Evolutionary conservation across 176 grass and related monocot species (phyloP).

Genomic region (Dactylis glomerata): DNA sequence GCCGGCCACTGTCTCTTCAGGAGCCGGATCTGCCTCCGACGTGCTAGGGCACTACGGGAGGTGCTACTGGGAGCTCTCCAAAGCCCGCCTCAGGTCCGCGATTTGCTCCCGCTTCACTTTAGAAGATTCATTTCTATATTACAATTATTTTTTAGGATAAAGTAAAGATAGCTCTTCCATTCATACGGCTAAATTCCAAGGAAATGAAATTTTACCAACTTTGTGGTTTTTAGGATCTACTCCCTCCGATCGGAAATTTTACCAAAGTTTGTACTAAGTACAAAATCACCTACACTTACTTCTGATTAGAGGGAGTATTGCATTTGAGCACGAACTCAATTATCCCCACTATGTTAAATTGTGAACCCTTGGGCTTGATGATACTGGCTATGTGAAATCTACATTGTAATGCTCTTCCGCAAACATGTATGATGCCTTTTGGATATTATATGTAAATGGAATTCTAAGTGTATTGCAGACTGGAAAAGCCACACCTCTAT

Average conservation of each 20-base stretch:
- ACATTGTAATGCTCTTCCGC: neutral
- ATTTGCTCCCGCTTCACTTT: neutral
- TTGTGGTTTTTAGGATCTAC: neutral
- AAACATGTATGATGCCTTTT: neutral
- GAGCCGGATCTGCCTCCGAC: slow-evolving; percentile 43
- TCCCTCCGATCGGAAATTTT: too few species aligned
- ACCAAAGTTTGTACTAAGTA: too few species aligned
- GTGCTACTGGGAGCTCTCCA: slow-evolving; percentile 94
- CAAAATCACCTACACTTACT: too few species aligned
- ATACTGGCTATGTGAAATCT: neutral
- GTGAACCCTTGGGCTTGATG: neutral
- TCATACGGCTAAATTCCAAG: neutral
- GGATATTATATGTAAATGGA: neutral
- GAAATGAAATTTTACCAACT: neutral
- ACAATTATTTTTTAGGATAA: neutral
- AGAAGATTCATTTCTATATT: neutral
- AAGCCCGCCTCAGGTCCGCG: slow-evolving; percentile 81
- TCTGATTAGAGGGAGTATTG: too few species aligned
- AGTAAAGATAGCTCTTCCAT: neutral
- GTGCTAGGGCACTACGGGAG: slow-evolving; percentile 54
- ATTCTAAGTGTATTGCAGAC: neutral
- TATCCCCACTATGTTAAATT: neutral
- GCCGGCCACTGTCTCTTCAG: slow-evolving; percentile 25
- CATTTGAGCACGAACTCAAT: neutral
- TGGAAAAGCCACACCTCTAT: neutral